Evolutionary conservation across 345 rosid species (phyloP).

Genomic region (Cardamine occulta): DNA sequence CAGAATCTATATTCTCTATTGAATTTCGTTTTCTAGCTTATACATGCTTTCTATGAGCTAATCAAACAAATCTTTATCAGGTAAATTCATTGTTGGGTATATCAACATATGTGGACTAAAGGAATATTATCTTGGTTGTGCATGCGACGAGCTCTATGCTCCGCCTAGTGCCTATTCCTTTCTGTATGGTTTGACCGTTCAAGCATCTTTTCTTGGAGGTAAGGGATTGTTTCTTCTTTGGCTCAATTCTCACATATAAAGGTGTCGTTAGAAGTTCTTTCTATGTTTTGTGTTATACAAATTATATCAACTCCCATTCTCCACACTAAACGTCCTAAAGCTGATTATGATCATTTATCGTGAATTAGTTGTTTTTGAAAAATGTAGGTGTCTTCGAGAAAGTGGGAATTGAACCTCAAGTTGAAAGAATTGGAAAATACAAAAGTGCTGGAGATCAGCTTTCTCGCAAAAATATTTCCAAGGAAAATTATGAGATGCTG

Average conservation of each 20-base stretch:
- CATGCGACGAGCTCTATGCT: slow-evolving; percentile 83
- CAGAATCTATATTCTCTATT: slow-evolving; percentile 16
- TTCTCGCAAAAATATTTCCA: slow-evolving; percentile 74
- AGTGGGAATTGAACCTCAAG: slow-evolving; percentile 87
- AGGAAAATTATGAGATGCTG: slow-evolving; percentile 96
- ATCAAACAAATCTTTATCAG: slow-evolving; percentile 45
- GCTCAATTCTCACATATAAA: not conserved
- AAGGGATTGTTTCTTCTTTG: slow-evolving; percentile 34
- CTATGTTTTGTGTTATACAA: not conserved
- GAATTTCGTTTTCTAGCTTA: not conserved
- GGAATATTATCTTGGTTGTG: slow-evolving; percentile 89
- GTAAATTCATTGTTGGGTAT: slow-evolving; percentile 82
- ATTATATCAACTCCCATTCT: slow-evolving; percentile 5
- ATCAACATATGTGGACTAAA: slow-evolving; percentile 77
- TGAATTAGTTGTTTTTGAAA: slow-evolving; percentile 21
- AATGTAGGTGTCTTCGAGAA: slow-evolving; percentile 83
- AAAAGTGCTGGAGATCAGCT: slow-evolving; percentile 98
- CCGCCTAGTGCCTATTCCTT: slow-evolving; percentile 97
- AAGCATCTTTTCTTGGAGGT: slow-evolving; percentile 92
- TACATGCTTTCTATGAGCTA: slow-evolving; percentile 14
- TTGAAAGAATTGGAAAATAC: slow-evolving; percentile 91
- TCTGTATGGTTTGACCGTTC: slow-evolving; percentile 84
- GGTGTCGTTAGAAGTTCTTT: not conserved
- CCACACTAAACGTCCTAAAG: not conserved
- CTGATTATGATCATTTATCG: slow-evolving; percentile 16